Evolutionary conservation across 495 filamentous ascomycete species (phyloP), one percentile per base, ranked within the genome.

Genomic region (Trichoderma gamsii): DNA sequence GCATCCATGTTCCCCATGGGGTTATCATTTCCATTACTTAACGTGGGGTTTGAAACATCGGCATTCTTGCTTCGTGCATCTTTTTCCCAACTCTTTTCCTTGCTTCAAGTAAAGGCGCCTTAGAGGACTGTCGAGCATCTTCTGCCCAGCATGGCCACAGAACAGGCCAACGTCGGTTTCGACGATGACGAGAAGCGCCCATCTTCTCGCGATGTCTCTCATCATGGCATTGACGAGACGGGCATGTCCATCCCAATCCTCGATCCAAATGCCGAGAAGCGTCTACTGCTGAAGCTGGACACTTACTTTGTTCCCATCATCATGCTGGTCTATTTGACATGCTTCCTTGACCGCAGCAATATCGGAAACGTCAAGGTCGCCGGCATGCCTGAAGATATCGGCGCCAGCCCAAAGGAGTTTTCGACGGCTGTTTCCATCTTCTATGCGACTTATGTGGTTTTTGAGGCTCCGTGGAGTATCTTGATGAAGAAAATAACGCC

Each of bases 401-500:
- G 74, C 41, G 85, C 92, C 80, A 84, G 80, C 4, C 71, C 78
- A 21, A 84, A 90, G 70, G 52, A 72, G 38, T 83, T 90, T 74
- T 91, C 90, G 73, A 84, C 83, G 2, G 79, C 84, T 12, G 81
- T 95, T 1, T 85, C 87, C 27, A 87, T 94, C 70, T 93, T 94
- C 80, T 96, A 95, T 80, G 84, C 93, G 49, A 92, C 89, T 18
- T 96, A 96, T 75, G 80, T 90, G 23, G 74, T 89, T 63, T 89
- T 90, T 68, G 92, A 95, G 79, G 87, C 90, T 0, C 74, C 90
- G 41, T 93, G 90, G 32, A 93, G 94, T 71, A 71, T 96, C 64
- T 73, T 96, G 11, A 83, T 96, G 67, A 96, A 95, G 76, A 81
- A 79, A 46, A 70, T 89, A 15, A 81, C 73, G 41, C 86, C 86